Percentiles rank a stretch among this genome's conserved stretches.
Conservation (phyloP, 1,284 basidiomycete genomes). For the Lignosus rhinocerotis region DNA sequence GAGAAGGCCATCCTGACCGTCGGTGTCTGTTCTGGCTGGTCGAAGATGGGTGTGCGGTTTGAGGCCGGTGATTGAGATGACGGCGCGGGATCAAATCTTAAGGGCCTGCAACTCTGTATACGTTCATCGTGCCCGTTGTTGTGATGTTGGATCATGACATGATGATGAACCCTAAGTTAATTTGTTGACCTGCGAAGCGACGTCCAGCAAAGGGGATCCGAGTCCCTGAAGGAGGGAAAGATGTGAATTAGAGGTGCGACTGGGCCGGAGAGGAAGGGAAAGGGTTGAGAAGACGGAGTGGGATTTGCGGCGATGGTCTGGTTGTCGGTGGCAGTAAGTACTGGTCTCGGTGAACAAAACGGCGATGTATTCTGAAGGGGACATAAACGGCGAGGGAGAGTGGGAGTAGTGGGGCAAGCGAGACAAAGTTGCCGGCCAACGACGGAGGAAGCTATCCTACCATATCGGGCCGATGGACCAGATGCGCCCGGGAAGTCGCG, state of each 20-base stretch:
- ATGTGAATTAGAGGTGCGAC: not conserved
- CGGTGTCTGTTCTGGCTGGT: not conserved
- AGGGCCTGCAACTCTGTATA: conserved; percentile 9
- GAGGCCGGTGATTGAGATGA: conserved; percentile 13
- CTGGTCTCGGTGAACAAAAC: not conserved
- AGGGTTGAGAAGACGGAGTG: not conserved
- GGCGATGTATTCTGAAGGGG: not conserved
- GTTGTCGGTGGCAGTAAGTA: not conserved
- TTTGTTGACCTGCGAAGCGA: not conserved
- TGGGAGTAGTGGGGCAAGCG: not conserved
- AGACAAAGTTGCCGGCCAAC: conserved; percentile 2
- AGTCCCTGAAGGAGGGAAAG: not conserved
- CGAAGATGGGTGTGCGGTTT: not conserved
- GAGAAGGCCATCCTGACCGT: not conserved
- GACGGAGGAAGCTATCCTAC: not conserved
- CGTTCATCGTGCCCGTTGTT: conserved; percentile 12
- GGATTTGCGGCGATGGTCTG: not conserved
- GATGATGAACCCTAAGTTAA: conserved; percentile 18
- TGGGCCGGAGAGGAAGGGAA: not conserved
- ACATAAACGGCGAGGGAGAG: not conserved
- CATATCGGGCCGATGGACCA: conserved; percentile 1
- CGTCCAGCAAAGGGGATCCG: not conserved
- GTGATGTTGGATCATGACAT: conserved; percentile 22
- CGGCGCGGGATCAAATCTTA: conserved; percentile 6
- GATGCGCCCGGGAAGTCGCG: conserved; percentile 14